These are phyloP conservation scores for Solanum verrucosum DNA, from an alignment of 257 asterid genomes.

Conservation along the genomic window DNA sequence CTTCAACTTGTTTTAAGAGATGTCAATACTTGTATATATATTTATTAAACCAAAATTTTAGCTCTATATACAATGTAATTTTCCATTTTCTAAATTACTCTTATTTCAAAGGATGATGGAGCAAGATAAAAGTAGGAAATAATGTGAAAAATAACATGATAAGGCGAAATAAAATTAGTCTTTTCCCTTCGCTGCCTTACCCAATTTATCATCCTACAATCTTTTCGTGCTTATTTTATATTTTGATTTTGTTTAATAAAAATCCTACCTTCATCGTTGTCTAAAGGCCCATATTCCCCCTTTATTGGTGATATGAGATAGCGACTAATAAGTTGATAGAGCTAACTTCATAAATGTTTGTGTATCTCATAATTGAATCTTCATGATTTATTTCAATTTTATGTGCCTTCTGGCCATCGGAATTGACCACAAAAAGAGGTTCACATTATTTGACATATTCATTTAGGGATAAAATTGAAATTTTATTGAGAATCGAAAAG, in stretches of 20 bases:
- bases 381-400: neutral
- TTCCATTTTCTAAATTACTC: no score
- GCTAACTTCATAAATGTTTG: neutral
- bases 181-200: neutral
- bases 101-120: no score
- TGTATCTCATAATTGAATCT: neutral
- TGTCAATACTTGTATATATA: no score
- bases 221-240: neutral
- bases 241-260: no score
- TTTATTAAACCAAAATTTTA: no score
- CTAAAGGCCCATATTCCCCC: neutral
- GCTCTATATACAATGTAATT: no score
- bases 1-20: no score
- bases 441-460: neutral
- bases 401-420: neutral
- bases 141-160: no score
- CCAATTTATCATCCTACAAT: neutral
- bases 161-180: neutral
- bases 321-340: neutral
- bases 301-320: neutral
- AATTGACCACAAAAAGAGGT: neutral
- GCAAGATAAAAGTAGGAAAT: neutral
- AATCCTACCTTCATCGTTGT: neutral
- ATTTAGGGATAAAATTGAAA: neutral
- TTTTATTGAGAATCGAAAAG: neutral